phyloP scores from a whole-genome alignment of 2,329 filamentous ascomycete genomes.

The Sclerotinia spermophila region DNA sequence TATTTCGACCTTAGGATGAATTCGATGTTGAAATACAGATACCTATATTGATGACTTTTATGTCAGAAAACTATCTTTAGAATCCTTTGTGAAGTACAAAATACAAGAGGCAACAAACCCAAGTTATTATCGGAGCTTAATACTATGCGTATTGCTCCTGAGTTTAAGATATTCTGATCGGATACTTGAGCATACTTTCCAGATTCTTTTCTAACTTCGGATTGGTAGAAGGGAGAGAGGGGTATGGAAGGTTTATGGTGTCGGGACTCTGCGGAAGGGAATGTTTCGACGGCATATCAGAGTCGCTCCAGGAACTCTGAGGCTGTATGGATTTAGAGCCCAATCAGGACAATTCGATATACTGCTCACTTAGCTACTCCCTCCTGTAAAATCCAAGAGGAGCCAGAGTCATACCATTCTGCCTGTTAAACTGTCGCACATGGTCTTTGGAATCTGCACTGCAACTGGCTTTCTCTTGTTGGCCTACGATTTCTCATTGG shows the following conservation, averaged over 20 bases:
- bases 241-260: too few species aligned
- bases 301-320: background rate
- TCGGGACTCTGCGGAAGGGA: background rate
- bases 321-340: background rate
- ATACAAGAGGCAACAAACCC: background rate
- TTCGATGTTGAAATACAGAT: background rate
- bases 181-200: background rate
- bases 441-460: background rate
- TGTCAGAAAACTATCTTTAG: background rate
- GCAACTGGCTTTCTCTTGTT: background rate
- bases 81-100: background rate
- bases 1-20: background rate
- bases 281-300: too few species aligned
- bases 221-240: too few species aligned
- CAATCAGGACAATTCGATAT: background rate
- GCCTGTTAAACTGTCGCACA: background rate
- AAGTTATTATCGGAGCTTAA: background rate
- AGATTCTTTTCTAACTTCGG: background rate
- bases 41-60: background rate
- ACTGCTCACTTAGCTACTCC: background rate
- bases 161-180: background rate
- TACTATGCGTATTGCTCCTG: background rate
- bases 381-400: background rate
- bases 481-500: background rate
- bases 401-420: background rate